A percentile compares a stretch with the other conserved stretches of the same genome.
Conservation (phyloP, 2,329 filamentous ascomycete species). For the Ophiostoma tasmaniense region DNA sequence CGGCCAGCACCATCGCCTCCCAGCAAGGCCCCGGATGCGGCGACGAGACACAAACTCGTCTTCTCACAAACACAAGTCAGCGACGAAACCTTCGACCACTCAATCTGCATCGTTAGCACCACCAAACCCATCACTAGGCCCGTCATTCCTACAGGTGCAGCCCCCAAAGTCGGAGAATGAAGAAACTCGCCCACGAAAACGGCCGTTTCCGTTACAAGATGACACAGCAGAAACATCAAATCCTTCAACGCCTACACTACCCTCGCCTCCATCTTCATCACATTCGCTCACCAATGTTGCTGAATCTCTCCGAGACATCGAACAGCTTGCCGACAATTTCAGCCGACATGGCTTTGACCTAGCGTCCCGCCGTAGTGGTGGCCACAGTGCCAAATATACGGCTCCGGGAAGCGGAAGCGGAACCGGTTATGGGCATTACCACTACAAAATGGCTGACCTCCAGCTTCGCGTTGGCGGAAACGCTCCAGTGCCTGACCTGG, state of each 20-base stretch:
- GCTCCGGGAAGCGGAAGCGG: neutral
- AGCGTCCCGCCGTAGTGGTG: neutral
- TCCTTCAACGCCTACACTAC: neutral
- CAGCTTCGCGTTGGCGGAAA: neutral
- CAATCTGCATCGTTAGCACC: neutral
- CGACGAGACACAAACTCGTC: neutral
- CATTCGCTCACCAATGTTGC: neutral
- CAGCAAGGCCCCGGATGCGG: neutral
- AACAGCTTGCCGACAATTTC: neutral
- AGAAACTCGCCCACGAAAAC: neutral
- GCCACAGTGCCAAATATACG: neutral
- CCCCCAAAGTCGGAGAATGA: neutral
- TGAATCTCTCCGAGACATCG: neutral
- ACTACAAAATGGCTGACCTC: neutral
- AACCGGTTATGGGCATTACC: neutral
- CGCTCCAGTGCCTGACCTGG: neutral
- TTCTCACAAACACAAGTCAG: neutral
- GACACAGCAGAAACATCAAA: neutral
- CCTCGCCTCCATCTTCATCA: neutral
- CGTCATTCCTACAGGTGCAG: neutral
- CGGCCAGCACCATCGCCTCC: neutral
- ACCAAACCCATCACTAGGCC: too few species aligned
- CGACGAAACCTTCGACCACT: neutral
- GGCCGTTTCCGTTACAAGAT: neutral
- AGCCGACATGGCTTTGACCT: neutral